phyloP scores from a whole-genome alignment of 371 early-diverging fungal species.

The Entomophthora muscae region DNA sequence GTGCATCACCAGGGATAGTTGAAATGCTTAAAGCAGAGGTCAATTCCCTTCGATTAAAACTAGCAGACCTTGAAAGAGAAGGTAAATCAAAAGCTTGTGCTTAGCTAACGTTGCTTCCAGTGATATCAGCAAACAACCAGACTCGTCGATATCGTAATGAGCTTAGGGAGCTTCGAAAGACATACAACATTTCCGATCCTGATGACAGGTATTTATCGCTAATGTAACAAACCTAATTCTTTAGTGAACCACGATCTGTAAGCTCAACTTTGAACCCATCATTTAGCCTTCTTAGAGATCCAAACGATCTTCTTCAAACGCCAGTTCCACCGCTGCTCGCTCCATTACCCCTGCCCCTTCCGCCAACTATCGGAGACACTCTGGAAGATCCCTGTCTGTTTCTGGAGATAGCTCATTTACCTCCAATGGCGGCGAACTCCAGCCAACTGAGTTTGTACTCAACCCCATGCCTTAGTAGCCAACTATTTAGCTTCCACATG shows the following conservation, averaged over 20 bases:
- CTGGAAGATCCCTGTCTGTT: constrained; percentile 5
- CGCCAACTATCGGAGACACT: neutral
- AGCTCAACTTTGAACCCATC: neutral
- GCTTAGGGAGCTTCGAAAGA: constrained; percentile 1
- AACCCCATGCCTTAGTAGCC: neutral
- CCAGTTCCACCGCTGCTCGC: neutral
- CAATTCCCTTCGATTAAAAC: constrained; percentile 29
- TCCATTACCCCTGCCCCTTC: neutral
- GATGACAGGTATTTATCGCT: constrained; percentile 3
- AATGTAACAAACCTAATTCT: neutral
- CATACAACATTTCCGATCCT: neutral
- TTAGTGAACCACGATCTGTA: neutral
- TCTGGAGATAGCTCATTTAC: neutral
- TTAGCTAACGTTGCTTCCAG: too few relatives aligned
- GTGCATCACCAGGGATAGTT: constrained; percentile 25
- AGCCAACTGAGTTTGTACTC: neutral
- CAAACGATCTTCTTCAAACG: constrained; percentile 3
- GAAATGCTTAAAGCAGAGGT: constrained; percentile 55
- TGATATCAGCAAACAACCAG: constrained; percentile 6
- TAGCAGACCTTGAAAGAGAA: constrained; percentile 55
- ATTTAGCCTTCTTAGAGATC: constrained; percentile 3
- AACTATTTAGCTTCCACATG: too few relatives aligned
- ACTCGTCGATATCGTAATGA: constrained; percentile 2
- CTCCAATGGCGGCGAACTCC: neutral
- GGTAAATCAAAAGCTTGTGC: too few relatives aligned